Conservation (phyloP, 2,329 filamentous ascomycete species). For the Chalara sp. region DNA sequence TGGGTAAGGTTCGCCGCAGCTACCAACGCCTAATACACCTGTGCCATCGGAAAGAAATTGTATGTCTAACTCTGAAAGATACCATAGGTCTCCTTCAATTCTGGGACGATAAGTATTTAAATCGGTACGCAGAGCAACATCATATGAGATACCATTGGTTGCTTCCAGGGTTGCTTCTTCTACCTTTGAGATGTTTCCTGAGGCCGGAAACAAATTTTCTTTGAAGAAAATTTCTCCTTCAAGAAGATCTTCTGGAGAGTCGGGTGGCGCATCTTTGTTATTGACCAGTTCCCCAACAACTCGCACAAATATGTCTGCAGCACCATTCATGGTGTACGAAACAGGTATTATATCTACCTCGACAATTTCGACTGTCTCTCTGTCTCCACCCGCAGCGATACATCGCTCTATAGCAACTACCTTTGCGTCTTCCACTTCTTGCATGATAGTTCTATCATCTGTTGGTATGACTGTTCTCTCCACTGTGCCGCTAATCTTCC, state of each 20-base stretch:
- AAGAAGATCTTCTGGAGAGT: slow-evolving; percentile 1
- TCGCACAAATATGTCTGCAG: slow-evolving; percentile 20
- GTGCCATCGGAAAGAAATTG: slow-evolving; percentile 50
- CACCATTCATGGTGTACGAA: slow-evolving; percentile 24
- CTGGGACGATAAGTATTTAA: slow-evolving; percentile 33
- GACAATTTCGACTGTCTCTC: slow-evolving; percentile 20
- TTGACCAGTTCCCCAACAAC: slow-evolving; percentile 23
- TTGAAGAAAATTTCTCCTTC: slow-evolving; percentile 1
- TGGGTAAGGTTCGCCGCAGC: slow-evolving; percentile 43
- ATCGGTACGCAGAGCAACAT: slow-evolving; percentile 16
- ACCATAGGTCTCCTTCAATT: slow-evolving; percentile 46
- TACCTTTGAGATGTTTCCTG: background rate
- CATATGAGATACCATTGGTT: slow-evolving; percentile 20
- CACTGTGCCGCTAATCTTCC: slow-evolving; percentile 22
- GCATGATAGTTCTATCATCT: slow-evolving; percentile 13
- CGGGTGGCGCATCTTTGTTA: slow-evolving; percentile 9
- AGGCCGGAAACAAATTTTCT: background rate
- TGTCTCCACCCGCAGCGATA: slow-evolving; percentile 21
- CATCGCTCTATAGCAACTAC: slow-evolving; percentile 18
- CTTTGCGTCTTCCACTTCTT: slow-evolving; percentile 21
- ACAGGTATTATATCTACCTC: slow-evolving; percentile 24
- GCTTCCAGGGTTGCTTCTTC: slow-evolving; percentile 8
- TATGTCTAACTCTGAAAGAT: slow-evolving; percentile 50
- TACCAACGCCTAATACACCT: slow-evolving; percentile 55
- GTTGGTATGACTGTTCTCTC: slow-evolving; percentile 21